phyloP scores from a whole-genome alignment of 192 early-diverging fungal genomes.

The Linnemannia elongata region DNA sequence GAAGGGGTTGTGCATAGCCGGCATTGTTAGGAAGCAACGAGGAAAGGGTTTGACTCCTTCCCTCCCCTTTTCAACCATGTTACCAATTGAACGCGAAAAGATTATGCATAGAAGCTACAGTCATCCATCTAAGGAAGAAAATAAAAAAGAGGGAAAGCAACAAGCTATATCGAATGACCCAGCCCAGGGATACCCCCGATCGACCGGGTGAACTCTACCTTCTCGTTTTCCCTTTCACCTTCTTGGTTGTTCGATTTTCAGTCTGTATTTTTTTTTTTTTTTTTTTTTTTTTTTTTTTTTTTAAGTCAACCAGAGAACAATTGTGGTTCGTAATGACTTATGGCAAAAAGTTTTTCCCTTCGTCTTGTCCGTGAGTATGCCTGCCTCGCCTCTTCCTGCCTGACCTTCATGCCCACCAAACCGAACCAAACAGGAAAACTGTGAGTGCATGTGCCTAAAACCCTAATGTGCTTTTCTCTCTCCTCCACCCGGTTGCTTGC shows the following conservation, averaged over 20 bases:
- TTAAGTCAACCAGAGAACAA: not conserved
- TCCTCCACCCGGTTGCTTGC: too few relatives aligned
- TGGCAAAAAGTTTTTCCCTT: conserved; percentile 5
- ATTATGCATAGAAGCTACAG: too few relatives aligned
- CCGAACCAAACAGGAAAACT: not conserved
- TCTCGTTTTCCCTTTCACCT: too few relatives aligned
- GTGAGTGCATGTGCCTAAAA: not conserved
- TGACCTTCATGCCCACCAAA: too few relatives aligned
- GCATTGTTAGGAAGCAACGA: not conserved
- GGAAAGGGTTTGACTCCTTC: not conserved
- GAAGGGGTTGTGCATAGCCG: too few relatives aligned
- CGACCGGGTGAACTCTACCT: not conserved
- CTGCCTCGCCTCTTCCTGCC: too few relatives aligned
- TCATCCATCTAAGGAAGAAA: too few relatives aligned
- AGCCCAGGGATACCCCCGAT: not conserved
- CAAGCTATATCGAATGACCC: too few relatives aligned
- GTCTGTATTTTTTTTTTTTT: not conserved
- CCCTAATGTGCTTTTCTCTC: not conserved
- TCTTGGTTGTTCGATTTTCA: not conserved
- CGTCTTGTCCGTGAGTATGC: not conserved
- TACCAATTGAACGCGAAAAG: too few relatives aligned
- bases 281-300: not conserved
- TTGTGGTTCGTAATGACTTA: not conserved
- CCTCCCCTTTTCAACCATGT: not conserved
- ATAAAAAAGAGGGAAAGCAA: too few relatives aligned